Conservation (phyloP, 345 rosid species). For the Conringia planisiliqua region DNA sequence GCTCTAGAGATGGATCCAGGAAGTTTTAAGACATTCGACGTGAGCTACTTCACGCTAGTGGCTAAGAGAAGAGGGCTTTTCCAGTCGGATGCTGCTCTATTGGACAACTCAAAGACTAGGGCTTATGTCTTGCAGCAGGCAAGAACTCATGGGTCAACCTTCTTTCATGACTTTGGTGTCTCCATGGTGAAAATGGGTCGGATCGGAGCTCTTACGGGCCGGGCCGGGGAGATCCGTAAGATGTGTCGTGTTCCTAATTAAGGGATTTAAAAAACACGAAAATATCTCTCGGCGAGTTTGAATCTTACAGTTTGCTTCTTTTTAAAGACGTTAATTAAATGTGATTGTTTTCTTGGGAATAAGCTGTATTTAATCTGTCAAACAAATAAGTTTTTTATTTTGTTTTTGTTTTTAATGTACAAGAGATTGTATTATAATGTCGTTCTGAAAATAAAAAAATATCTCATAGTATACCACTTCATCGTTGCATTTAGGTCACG, state of each 20-base stretch:
- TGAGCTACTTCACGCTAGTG: slow-evolving; percentile 39
- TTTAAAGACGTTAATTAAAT: background rate
- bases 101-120: slow-evolving; percentile 33
- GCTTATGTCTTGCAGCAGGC: slow-evolving; percentile 9
- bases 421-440: background rate
- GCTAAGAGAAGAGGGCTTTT: slow-evolving; percentile 49
- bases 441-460: background rate
- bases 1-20: slow-evolving; percentile 59
- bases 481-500: background rate
- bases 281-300: background rate
- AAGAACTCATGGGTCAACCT: background rate
- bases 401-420: background rate
- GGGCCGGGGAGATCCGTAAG: slow-evolving; percentile 54
- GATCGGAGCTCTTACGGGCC: slow-evolving; percentile 40
- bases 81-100: slow-evolving; percentile 61
- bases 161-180: slow-evolving; percentile 51
- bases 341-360: slow-evolving; percentile 18
- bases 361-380: slow-evolving; percentile 3
- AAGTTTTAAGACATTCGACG: slow-evolving; percentile 44
- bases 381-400: background rate
- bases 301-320: slow-evolving; percentile 9
- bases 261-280: background rate
- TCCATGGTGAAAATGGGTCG: slow-evolving; percentile 61
- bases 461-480: background rate
- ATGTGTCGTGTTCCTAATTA: slow-evolving; percentile 42